phyloP scores from a whole-genome alignment of 768 basidiomycete genomes.

The Kwoniella sp. region DNA sequence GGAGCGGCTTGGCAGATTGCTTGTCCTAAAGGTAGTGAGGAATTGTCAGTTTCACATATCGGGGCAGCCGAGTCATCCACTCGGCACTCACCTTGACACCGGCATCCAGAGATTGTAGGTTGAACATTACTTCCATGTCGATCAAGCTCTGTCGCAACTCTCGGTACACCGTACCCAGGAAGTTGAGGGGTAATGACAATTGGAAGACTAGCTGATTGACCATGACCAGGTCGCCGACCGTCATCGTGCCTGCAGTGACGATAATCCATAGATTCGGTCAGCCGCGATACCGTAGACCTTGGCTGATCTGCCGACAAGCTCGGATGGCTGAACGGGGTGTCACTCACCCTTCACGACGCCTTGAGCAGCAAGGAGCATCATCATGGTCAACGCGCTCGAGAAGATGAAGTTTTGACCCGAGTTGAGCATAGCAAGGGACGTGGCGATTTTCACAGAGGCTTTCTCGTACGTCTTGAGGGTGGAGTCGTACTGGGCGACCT shows the following conservation, averaged over 20 bases:
- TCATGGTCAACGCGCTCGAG: constrained; percentile 84
- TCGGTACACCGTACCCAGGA: constrained; percentile 92
- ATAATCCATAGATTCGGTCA: neutral
- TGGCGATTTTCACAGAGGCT: constrained; percentile 90
- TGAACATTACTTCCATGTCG: constrained; percentile 96
- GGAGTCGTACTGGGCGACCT: constrained; percentile 87
- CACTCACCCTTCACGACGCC: constrained; percentile 85
- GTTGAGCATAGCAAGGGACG: constrained; percentile 87
- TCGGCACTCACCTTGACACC: constrained; percentile 69
- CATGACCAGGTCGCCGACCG: constrained; percentile 97
- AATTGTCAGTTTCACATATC: neutral
- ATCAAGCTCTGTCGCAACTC: constrained; percentile 93
- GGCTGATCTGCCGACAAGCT: neutral
- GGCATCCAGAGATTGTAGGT: constrained; percentile 77
- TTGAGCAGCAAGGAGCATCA: constrained; percentile 96
- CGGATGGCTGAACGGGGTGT: constrained; percentile 34
- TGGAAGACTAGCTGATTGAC: constrained; percentile 99
- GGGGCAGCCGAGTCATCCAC: neutral
- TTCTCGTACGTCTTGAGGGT: constrained; percentile 85
- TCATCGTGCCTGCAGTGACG: constrained; percentile 78
- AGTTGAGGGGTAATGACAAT: constrained; percentile 91
- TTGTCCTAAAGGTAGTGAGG: constrained; percentile 63
- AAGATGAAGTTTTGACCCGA: constrained; percentile 98
- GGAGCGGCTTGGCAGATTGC: constrained; percentile 68
- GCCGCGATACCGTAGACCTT: constrained; percentile 13